Percentiles rank a stretch among this genome's conserved stretches.
phyloP scores from a whole-genome alignment of 2,329 filamentous ascomycete genomes.

The Cladophialophora exuberans region DNA sequence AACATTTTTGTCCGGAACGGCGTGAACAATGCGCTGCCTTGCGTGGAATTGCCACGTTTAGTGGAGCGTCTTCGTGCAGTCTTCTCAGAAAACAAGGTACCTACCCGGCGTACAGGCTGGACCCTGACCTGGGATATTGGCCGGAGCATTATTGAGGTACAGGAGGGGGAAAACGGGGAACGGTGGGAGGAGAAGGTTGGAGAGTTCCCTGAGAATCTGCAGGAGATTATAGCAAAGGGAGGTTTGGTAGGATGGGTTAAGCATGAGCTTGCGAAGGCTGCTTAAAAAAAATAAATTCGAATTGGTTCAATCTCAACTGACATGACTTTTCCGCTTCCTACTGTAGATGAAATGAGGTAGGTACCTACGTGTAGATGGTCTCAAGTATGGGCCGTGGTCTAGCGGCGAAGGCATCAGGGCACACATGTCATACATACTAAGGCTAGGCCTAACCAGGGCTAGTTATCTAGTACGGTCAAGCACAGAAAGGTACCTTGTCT shows the following conservation, averaged over 20 bases:
- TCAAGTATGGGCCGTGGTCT: too few relatives aligned
- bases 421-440: too few relatives aligned
- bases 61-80: constrained; percentile 39
- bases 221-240: constrained; percentile 77
- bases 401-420: too few relatives aligned
- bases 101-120: constrained; percentile 82
- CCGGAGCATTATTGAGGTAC: constrained; percentile 69
- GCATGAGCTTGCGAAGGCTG: constrained; percentile 60
- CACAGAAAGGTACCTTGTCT: too few relatives aligned
- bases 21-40: constrained; percentile 44
- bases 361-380: too few relatives aligned
- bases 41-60: constrained; percentile 41
- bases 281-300: too few relatives aligned
- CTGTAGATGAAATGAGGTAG: too few relatives aligned
- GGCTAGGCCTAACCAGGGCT: too few relatives aligned
- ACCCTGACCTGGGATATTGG: constrained; percentile 78
- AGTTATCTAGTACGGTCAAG: too few relatives aligned
- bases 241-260: constrained; percentile 84
- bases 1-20: constrained; percentile 75
- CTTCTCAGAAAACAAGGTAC: too few relatives aligned
- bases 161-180: constrained; percentile 67
- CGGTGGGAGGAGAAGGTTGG: constrained; percentile 81
- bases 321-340: too few relatives aligned
- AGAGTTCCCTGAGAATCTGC: constrained; percentile 80
- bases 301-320: too few relatives aligned